Evolutionary conservation across 2,329 filamentous ascomycete genomes (phyloP).

Genomic region (Fusarium sp.): DNA sequence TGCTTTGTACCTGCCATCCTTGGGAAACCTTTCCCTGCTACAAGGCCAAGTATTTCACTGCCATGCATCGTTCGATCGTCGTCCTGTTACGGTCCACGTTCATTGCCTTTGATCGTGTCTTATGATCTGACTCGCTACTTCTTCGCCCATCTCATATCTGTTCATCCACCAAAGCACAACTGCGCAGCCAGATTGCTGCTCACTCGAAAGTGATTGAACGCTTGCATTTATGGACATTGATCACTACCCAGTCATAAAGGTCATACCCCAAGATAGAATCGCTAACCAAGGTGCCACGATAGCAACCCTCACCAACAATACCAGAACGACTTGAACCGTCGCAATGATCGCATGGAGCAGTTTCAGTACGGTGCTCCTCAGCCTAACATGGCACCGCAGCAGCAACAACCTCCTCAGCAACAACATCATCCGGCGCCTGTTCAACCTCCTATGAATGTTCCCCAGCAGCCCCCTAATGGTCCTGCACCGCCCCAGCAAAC

Average conservation of each 20-base stretch:
- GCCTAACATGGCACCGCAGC: constrained; percentile 53
- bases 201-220: constrained; percentile 18
- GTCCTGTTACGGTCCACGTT: neutral
- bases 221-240: constrained; percentile 15
- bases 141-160: constrained; percentile 36
- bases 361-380: constrained; percentile 56
- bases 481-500: constrained; percentile 51
- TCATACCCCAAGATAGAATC: constrained; percentile 40
- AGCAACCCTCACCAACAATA: constrained; percentile 60
- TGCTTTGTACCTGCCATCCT: constrained; percentile 42
- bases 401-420: constrained; percentile 49
- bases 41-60: constrained; percentile 32
- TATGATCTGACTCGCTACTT: constrained; percentile 1
- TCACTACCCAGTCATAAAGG: constrained; percentile 43
- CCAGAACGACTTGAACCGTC: constrained; percentile 62
- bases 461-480: constrained; percentile 53
- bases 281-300: constrained; percentile 46
- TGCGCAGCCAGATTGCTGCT: constrained; percentile 24
- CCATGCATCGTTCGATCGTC: constrained; percentile 31
- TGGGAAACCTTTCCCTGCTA: constrained; percentile 23
- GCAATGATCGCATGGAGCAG: constrained; percentile 55
- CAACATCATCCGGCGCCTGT: constrained; percentile 53
- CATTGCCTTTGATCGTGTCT: constrained; percentile 1
- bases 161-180: constrained; percentile 26
- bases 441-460: constrained; percentile 55